These are phyloP conservation scores for Fusarium pilosicola DNA, from an alignment of 2,329 filamentous ascomycete genomes.

Conservation along the genomic window DNA sequence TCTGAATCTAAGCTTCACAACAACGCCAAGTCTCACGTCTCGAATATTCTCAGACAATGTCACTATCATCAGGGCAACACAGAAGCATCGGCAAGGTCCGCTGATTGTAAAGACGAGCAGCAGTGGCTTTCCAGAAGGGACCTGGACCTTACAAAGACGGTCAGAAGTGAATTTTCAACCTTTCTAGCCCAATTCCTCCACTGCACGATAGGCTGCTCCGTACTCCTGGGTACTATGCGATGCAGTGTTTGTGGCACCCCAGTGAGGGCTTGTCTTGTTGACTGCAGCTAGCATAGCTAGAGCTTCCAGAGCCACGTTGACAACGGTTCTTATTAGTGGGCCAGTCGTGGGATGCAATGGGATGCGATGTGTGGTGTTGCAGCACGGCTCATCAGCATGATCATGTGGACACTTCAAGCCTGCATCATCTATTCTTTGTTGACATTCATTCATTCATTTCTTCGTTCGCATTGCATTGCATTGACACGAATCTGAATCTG, in stretches of 20 bases:
- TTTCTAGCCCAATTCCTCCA: conserved; percentile 16
- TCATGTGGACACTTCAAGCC: conserved; percentile 15
- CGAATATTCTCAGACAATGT: conserved; percentile 16
- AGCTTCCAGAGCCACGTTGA: conserved; percentile 31
- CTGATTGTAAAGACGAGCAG: conserved; percentile 22
- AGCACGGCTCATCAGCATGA: conserved; percentile 14
- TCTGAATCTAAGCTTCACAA: conserved; percentile 5
- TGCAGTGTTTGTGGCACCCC: conserved; percentile 22
- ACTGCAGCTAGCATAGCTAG: conserved; percentile 1
- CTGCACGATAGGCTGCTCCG: background rate
- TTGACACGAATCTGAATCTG: background rate
- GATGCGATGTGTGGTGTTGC: background rate
- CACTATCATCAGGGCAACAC: conserved; percentile 8
- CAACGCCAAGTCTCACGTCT: conserved; percentile 28
- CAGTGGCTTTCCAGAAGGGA: conserved; percentile 5
- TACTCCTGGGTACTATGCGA: conserved; percentile 8
- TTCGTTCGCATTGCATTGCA: background rate
- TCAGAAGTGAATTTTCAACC: conserved; percentile 8
- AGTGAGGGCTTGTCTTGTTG: conserved; percentile 17
- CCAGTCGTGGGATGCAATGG: background rate
- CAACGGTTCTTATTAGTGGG: conserved; percentile 30
- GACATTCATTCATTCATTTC: background rate
- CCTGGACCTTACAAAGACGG: conserved; percentile 9
- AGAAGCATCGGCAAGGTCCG: conserved; percentile 6
- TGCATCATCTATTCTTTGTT: background rate